phyloP scores from a whole-genome alignment of 768 basidiomycete species.

The Sporobolomyces phaffii region DNA sequence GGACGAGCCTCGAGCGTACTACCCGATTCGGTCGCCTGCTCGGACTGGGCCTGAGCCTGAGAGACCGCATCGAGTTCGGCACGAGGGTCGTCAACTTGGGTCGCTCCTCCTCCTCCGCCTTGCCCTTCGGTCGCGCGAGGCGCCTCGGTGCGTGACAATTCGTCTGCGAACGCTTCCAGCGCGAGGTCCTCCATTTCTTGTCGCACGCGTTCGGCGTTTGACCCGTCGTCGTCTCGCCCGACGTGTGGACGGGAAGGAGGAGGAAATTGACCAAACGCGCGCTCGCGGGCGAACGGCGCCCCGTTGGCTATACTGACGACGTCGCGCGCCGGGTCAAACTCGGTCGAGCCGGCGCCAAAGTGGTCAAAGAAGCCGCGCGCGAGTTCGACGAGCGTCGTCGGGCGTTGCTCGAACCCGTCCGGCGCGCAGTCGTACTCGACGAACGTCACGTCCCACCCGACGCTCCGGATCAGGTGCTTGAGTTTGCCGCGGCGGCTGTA shows the following conservation, averaged over 20 bases:
- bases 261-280: neutral
- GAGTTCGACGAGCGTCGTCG: slow-evolving; percentile 16
- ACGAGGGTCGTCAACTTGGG: neutral
- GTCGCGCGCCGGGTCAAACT: slow-evolving; percentile 1
- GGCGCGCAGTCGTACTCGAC: slow-evolving; percentile 21
- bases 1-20: no score
- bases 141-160: no score
- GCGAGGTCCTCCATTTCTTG: neutral
- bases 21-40: neutral
- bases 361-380: slow-evolving; percentile 35
- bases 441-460: slow-evolving; percentile 36
- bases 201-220: neutral
- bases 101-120: neutral
- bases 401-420: neutral
- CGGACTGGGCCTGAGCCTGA: neutral
- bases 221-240: neutral
- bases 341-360: slow-evolving; percentile 11
- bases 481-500: neutral
- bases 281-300: slow-evolving; percentile 8
- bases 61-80: slow-evolving; percentile 11
- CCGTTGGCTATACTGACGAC: slow-evolving; percentile 29
- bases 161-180: slow-evolving; percentile 9
- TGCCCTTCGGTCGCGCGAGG: no score
- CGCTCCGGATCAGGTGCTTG: neutral
- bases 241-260: neutral